These are phyloP conservation scores for Thelonectria olida DNA, from an alignment of 2,329 filamentous ascomycete species.

Conservation along the genomic window DNA sequence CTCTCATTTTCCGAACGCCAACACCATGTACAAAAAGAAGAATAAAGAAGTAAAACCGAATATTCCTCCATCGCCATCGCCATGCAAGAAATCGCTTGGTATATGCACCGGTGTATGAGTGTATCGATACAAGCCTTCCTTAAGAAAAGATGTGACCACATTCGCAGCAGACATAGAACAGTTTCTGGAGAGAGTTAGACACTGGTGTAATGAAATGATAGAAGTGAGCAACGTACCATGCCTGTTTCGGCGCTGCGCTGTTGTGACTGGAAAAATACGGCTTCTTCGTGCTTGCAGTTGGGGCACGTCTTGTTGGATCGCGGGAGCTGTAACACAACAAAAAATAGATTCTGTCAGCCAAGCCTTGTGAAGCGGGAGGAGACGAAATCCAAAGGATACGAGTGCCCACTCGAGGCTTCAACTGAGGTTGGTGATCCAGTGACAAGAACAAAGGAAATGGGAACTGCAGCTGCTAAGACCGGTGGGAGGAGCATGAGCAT, in stretches of 20 bases:
- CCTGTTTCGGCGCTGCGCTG: conserved; percentile 96
- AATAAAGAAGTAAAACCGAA: conserved; percentile 27
- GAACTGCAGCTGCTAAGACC: conserved; percentile 26
- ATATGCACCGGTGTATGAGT: conserved; percentile 21
- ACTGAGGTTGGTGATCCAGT: conserved; percentile 36
- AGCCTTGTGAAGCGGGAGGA: conserved; percentile 39
- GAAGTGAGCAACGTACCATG: conserved; percentile 76
- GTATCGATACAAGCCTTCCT: conserved; percentile 40
- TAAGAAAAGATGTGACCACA: conserved; percentile 88
- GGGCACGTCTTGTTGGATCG: conserved; percentile 88
- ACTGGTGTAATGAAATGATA: neutral
- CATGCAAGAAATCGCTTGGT: neutral
- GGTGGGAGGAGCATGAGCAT: conserved; percentile 34
- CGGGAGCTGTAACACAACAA: conserved; percentile 75
- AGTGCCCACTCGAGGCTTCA: conserved; percentile 34
- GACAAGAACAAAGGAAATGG: conserved; percentile 16
- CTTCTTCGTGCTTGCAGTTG: conserved; percentile 84
- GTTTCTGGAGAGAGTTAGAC: conserved; percentile 66
- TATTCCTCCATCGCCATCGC: neutral
- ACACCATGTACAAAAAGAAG: conserved; percentile 24
- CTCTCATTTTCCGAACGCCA: conserved; percentile 34
- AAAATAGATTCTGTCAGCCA: conserved; percentile 55
- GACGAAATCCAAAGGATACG: conserved; percentile 42
- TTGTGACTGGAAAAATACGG: conserved; percentile 98
- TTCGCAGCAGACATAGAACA: conserved; percentile 92